Conservation (phyloP, 805 yeast species). For the Kodamaea restingae region DNA sequence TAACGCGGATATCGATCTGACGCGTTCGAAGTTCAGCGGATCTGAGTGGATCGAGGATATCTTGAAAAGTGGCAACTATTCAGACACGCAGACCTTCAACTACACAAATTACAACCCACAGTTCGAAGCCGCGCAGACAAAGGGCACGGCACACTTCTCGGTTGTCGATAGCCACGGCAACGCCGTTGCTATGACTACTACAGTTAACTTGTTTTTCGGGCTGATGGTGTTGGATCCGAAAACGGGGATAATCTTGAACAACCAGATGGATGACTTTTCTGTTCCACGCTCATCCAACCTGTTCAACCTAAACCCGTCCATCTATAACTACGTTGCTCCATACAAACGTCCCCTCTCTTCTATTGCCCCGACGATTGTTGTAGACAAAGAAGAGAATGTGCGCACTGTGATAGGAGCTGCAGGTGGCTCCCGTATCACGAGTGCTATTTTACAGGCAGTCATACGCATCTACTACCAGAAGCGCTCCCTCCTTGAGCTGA, state of each 20-base stretch:
- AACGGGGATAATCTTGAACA: slow-evolving; percentile 82
- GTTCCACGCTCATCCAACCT: slow-evolving; percentile 65
- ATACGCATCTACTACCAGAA: slow-evolving; percentile 59
- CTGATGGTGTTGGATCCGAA: slow-evolving; percentile 71
- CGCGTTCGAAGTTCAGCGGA: slow-evolving; percentile 43
- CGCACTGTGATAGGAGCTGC: slow-evolving; percentile 85
- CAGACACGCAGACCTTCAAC: slow-evolving; percentile 51
- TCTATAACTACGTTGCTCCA: slow-evolving; percentile 73
- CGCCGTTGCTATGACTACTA: slow-evolving; percentile 85
- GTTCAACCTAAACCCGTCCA: slow-evolving; percentile 77
- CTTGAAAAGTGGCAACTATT: slow-evolving; percentile 46
- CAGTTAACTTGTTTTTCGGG: slow-evolving; percentile 82
- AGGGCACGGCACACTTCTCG: slow-evolving; percentile 88
- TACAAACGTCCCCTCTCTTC: slow-evolving; percentile 82
- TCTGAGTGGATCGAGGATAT: slow-evolving; percentile 52
- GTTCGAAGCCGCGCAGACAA: slow-evolving; percentile 72
- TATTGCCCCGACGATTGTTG: slow-evolving; percentile 66
- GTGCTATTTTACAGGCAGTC: slow-evolving; percentile 79
- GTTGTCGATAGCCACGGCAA: slow-evolving; percentile 70
- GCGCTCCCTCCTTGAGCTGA: slow-evolving; percentile 58
- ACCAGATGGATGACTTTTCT: slow-evolving; percentile 95
- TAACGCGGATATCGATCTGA: slow-evolving; percentile 22
- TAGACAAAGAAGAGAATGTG: slow-evolving; percentile 38
- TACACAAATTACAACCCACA: slow-evolving; percentile 80
- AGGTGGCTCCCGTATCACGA: slow-evolving; percentile 86